Percentiles rank a stretch among this genome's conserved stretches.
phyloP scores from a whole-genome alignment of 352 stramenopile species.

The Globisporangium nagaii region DNA sequence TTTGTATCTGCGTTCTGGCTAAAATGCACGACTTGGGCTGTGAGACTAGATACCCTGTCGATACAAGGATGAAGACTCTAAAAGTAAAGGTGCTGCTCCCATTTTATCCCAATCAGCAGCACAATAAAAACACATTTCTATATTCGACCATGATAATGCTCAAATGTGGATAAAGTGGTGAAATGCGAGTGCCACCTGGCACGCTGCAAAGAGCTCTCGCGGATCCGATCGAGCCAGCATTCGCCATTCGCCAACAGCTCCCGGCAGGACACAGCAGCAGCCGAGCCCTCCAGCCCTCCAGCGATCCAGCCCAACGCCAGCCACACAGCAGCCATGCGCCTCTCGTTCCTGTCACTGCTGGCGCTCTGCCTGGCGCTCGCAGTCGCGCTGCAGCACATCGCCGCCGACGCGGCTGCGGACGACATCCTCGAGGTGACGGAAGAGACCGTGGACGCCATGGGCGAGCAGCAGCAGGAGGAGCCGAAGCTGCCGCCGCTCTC shows the following conservation, averaged over 20 bases:
- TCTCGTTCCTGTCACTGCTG: slow-evolving; percentile 36
- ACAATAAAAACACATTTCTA: no score
- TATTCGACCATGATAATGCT: no score
- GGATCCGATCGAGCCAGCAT: not conserved
- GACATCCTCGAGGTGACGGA: slow-evolving; percentile 25
- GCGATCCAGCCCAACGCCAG: not conserved
- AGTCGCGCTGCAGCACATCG: slow-evolving; percentile 13
- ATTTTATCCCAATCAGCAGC: no score
- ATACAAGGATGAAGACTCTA: no score
- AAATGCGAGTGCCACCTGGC: slow-evolving; percentile 1
- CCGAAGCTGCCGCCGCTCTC: slow-evolving; percentile 42
- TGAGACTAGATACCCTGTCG: no score
- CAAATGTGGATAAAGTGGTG: no score
- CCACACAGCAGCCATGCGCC: slow-evolving; percentile 26
- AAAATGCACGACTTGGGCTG: no score
- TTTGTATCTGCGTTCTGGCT: no score
- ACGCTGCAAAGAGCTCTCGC: slow-evolving; percentile 1
- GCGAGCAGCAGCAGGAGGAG: slow-evolving; percentile 19
- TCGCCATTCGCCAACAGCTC: slow-evolving; percentile 1
- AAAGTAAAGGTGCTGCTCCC: no score
- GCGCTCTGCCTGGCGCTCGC: slow-evolving; percentile 35
- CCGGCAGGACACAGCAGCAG: not conserved
- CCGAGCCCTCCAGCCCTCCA: not conserved
- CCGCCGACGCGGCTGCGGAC: slow-evolving; percentile 17
- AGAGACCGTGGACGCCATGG: slow-evolving; percentile 31